These are phyloP conservation scores for Komagataella kurtzmanii DNA, from an alignment of 805 yeast genomes.

Conservation along the genomic window DNA sequence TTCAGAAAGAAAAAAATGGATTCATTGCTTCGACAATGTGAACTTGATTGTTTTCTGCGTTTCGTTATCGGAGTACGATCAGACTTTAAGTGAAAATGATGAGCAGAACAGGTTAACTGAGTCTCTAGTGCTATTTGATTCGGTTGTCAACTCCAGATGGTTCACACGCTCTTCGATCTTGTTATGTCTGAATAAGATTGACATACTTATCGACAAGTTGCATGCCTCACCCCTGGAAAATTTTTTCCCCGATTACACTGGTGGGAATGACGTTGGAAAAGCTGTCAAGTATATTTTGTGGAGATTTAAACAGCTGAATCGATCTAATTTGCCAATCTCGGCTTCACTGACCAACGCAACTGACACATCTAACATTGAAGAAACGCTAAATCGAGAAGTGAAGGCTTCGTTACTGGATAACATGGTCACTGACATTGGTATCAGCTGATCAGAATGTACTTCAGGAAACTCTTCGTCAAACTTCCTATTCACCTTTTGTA, in stretches of 20 bases:
- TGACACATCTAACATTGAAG: slow-evolving; percentile 76
- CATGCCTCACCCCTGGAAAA: slow-evolving; percentile 70
- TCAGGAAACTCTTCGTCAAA: neutral
- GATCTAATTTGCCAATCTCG: slow-evolving; percentile 68
- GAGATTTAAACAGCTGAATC: slow-evolving; percentile 77
- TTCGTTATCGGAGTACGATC: slow-evolving; percentile 85
- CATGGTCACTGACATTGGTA: slow-evolving; percentile 36
- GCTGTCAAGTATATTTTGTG: slow-evolving; percentile 87
- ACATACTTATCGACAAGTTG: slow-evolving; percentile 76
- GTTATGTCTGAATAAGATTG: slow-evolving; percentile 79
- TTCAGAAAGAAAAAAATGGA: slow-evolving; percentile 94
- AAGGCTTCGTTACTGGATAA: slow-evolving; percentile 71
- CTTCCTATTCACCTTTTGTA: neutral
- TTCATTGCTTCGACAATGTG: slow-evolving; percentile 90
- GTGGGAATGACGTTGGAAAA: slow-evolving; percentile 79
- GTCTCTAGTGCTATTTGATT: slow-evolving; percentile 73
- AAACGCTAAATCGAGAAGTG: slow-evolving; percentile 68
- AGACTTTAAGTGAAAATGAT: slow-evolving; percentile 64
- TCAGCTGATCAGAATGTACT: slow-evolving; percentile 6
- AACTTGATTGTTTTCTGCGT: slow-evolving; percentile 85
- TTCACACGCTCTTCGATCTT: slow-evolving; percentile 79
- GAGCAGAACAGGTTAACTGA: slow-evolving; percentile 71
- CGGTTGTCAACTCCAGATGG: slow-evolving; percentile 89
- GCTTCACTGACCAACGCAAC: slow-evolving; percentile 95
- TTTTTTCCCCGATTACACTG: slow-evolving; percentile 82